These are phyloP conservation scores for Aspergillus candidus DNA, from an alignment of 2,329 filamentous ascomycete species.

Conservation along the genomic window DNA sequence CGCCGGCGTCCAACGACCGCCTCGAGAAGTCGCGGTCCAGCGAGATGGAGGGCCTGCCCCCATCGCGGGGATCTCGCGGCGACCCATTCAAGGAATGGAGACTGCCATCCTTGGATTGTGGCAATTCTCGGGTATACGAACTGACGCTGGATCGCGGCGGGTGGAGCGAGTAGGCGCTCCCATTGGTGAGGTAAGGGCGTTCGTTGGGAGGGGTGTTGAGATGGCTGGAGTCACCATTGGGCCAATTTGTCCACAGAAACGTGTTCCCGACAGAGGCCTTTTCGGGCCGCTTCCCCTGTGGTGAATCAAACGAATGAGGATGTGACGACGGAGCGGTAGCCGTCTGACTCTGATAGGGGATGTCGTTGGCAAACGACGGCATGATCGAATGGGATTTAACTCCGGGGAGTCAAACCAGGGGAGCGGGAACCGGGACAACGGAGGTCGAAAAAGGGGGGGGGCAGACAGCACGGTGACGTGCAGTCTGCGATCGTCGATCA, in stretches of 20 bases:
- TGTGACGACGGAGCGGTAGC: slow-evolving; percentile 29
- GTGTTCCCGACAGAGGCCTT: slow-evolving; percentile 41
- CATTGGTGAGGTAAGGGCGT: slow-evolving; percentile 38
- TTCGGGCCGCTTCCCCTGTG: slow-evolving; percentile 39
- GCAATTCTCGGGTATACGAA: slow-evolving; percentile 38
- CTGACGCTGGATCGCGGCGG: slow-evolving; percentile 49
- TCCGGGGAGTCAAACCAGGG: background rate
- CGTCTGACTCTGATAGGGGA: slow-evolving; percentile 29
- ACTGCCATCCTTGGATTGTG: slow-evolving; percentile 38
- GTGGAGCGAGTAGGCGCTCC: slow-evolving; percentile 55
- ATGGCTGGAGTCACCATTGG: slow-evolving; percentile 38
- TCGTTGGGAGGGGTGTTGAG: slow-evolving; percentile 35
- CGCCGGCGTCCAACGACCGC: slow-evolving; percentile 25
- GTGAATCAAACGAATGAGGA: slow-evolving; percentile 36
- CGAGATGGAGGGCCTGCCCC: slow-evolving; percentile 22
- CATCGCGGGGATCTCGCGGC: slow-evolving; percentile 28
- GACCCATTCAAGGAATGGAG: slow-evolving; percentile 45
- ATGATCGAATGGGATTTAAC: slow-evolving; percentile 21
- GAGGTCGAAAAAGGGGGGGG: background rate
- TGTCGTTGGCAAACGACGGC: slow-evolving; percentile 36
- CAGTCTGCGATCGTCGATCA: slow-evolving; percentile 10
- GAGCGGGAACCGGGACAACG: background rate
- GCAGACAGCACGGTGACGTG: slow-evolving; percentile 4
- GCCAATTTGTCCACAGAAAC: slow-evolving; percentile 43
- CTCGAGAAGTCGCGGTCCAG: slow-evolving; percentile 21